Evolutionary conservation across 768 basidiomycete species (phyloP), one percentile per base, ranked within the genome.

Genomic region (Daedaleopsis nitida): DNA sequence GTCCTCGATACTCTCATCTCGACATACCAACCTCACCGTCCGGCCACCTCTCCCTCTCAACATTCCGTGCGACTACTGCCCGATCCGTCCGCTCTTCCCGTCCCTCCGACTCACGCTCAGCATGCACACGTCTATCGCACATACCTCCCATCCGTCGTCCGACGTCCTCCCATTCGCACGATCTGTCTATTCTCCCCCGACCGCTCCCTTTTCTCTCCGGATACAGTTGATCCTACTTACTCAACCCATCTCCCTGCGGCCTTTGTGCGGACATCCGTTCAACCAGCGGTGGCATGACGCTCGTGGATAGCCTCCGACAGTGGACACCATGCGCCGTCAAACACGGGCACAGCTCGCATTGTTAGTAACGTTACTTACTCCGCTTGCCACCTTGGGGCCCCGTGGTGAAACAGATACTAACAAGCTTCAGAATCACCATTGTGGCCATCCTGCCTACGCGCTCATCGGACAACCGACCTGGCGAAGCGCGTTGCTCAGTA

Each of bases 11-110:
- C 47, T 24, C n/a, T 23, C 34, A 45, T 45, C 21, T 23, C 45
- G 34, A 35, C n/a, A 14, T 50, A 39, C 23, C 55, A 47, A 45
- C 50, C 51, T 45, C 9, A 37, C 24, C 39, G 39, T 42, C 60
- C 24, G 19, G n/a, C 42, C 51, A 27, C 38, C 60, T 38, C n/a
- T n/a, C n/a, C n/a, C n/a, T n/a, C n/a, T n/a, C 42, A 47, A 55
- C 60, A 62, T 23, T 21, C 17, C 60, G 55, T 63, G 52, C 17
- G 57, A 63, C 49, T 8, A 23, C 38, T 43, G 13, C 23, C 39
- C 11, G 39, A 42, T 17, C 23, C 42, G 43, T 43, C 21, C 55
- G 50, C 52, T 57, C 17, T 52, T 57, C 60, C 60, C 55, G 53
- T 55, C 49, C 45, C 27, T 32, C 52, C 38, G 27, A 23, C 37